Evolutionary conservation across 2,329 filamentous ascomycete species (phyloP).

Genomic region (Shiraia sp.): DNA sequence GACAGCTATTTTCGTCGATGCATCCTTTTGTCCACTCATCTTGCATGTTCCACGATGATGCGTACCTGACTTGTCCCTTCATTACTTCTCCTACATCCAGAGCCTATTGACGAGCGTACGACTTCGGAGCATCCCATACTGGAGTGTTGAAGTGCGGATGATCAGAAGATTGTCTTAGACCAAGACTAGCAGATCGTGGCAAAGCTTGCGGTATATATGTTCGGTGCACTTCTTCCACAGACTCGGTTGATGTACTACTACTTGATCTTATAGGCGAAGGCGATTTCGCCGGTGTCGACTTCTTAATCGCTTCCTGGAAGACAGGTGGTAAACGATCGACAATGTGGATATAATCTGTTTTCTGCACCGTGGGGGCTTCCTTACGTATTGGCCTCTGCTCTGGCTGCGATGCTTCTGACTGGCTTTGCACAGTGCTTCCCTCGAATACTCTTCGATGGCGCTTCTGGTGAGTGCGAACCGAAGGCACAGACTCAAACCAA

Average conservation of each 20-base stretch:
- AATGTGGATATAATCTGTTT: slow-evolving; percentile 26
- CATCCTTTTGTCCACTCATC: slow-evolving; percentile 9
- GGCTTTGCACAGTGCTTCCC: slow-evolving; percentile 1
- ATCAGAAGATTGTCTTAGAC: slow-evolving; percentile 13
- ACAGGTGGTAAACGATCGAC: slow-evolving; percentile 25
- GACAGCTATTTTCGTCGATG: slow-evolving; percentile 14
- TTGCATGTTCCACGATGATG: slow-evolving; percentile 14
- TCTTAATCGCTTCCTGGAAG: slow-evolving; percentile 14
- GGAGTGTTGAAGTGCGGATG: slow-evolving; percentile 7
- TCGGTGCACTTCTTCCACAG: slow-evolving; percentile 26
- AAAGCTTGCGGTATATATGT: slow-evolving; percentile 15
- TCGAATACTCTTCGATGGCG: slow-evolving; percentile 1
- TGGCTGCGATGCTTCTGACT: background rate
- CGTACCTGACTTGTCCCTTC: slow-evolving; percentile 19
- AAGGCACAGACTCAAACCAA: background rate
- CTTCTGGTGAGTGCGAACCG: slow-evolving; percentile 5
- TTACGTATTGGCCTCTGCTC: background rate
- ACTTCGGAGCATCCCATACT: slow-evolving; percentile 12
- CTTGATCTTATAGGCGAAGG: slow-evolving; percentile 12
- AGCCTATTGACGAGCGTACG: slow-evolving; percentile 18
- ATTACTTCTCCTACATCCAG: background rate
- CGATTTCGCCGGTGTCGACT: slow-evolving; percentile 2
- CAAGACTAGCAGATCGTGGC: slow-evolving; percentile 7
- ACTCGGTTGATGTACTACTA: slow-evolving; percentile 10
- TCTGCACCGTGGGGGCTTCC: background rate